Evolutionary conservation across 2,329 filamentous ascomycete species (phyloP).

Genomic region (Colletotrichum eremochloae): DNA sequence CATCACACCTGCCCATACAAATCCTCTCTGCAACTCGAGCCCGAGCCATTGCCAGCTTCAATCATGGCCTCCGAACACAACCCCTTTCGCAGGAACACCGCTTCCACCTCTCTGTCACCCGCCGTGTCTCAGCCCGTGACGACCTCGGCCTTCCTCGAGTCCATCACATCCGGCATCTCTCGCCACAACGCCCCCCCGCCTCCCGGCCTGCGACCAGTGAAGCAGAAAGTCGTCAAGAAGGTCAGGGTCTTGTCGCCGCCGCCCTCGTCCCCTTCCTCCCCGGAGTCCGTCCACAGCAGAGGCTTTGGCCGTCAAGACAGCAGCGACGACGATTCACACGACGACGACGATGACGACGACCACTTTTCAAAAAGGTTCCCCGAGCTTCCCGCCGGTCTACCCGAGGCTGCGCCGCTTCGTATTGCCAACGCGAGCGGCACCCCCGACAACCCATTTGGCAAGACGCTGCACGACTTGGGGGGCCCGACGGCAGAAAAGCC

Average conservation of each 20-base stretch:
- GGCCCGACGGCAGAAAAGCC: slow-evolving; percentile 50
- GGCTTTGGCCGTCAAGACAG: slow-evolving; percentile 47
- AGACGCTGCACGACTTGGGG: slow-evolving; percentile 66
- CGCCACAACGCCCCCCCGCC: slow-evolving; percentile 43
- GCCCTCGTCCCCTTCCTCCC: slow-evolving; percentile 70
- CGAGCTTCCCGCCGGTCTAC: slow-evolving; percentile 36
- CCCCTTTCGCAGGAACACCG: slow-evolving; percentile 64
- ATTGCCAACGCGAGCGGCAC: slow-evolving; percentile 46
- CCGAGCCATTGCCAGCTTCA: slow-evolving; percentile 6
- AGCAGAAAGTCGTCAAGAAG: slow-evolving; percentile 72
- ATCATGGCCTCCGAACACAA: slow-evolving; percentile 55
- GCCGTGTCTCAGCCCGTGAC: slow-evolving; percentile 45
- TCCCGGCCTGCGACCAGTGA: slow-evolving; percentile 45
- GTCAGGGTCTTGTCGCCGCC: slow-evolving; percentile 76
- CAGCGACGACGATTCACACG: slow-evolving; percentile 49
- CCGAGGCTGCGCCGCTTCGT: slow-evolving; percentile 37
- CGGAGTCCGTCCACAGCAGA: slow-evolving; percentile 46
- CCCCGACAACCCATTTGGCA: slow-evolving; percentile 69
- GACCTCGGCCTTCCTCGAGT: slow-evolving; percentile 47
- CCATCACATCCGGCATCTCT: slow-evolving; percentile 48
- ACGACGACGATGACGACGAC: slow-evolving; percentile 42
- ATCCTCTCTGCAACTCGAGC: neutral
- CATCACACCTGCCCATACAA: neutral
- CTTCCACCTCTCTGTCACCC: slow-evolving; percentile 35
- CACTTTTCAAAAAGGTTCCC: slow-evolving; percentile 42